phyloP scores from a whole-genome alignment of 345 rosid species.

The Cardamine occulta region DNA sequence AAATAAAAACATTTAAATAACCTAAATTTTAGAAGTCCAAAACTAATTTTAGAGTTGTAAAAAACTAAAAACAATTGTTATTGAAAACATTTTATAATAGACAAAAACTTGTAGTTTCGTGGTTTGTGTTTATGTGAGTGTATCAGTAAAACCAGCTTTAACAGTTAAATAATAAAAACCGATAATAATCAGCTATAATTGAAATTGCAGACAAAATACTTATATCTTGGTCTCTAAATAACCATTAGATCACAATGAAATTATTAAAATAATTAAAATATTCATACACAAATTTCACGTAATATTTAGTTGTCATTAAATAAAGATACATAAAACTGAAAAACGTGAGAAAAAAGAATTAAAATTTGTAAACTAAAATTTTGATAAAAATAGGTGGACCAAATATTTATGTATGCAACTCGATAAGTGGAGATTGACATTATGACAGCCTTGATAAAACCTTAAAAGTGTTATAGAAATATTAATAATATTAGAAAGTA shows the following conservation, averaged over 20 bases:
- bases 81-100: not conserved
- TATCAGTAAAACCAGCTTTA: not conserved
- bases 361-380: not conserved
- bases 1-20: not conserved
- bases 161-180: no score
- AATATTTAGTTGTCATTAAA: not conserved
- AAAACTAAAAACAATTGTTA: not conserved
- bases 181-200: no score
- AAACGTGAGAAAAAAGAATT: not conserved
- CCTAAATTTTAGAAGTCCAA: not conserved
- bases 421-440: slow-evolving; percentile 37
- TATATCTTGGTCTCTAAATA: not conserved
- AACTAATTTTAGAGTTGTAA: not conserved
- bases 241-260: not conserved
- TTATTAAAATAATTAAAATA: not conserved
- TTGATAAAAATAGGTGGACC: slow-evolving; percentile 24
- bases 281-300: not conserved
- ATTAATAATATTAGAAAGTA: no score
- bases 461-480: no score
- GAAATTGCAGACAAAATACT: not conserved
- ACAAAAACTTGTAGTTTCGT: not conserved
- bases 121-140: not conserved
- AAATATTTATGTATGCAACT: slow-evolving; percentile 19
- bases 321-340: not conserved
- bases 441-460: slow-evolving; percentile 34